Conservation (phyloP, 306 rosid genomes). For the Comarum palustre region DNA sequence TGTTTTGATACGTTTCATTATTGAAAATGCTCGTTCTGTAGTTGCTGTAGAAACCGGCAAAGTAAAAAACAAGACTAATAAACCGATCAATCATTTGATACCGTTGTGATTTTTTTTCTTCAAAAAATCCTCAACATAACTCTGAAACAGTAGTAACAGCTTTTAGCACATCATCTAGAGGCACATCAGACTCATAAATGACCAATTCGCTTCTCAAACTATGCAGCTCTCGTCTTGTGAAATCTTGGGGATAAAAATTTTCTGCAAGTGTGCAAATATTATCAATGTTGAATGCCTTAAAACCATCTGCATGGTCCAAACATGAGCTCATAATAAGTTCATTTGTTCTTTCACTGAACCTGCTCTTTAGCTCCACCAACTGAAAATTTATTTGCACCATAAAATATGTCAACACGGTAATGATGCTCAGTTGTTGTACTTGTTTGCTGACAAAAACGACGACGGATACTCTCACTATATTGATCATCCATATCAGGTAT, state of each 20-base stretch:
- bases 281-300: not conserved
- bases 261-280: no score
- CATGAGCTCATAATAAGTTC: not conserved
- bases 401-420: not conserved
- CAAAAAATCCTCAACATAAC: not conserved
- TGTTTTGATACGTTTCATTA: not conserved
- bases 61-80: not conserved
- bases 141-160: not conserved
- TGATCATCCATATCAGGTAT: not conserved
- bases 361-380: not conserved
- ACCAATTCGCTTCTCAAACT: not conserved
- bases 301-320: not conserved
- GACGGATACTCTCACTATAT: not conserved
- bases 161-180: not conserved
- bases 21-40: not conserved
- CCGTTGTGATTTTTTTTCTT: no score
- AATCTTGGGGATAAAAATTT: no score
- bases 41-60: not conserved
- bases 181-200: not conserved
- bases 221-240: not conserved
- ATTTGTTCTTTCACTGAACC: not conserved
- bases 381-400: not conserved
- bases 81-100: no score
- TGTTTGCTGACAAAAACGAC: not conserved
- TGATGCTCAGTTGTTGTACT: not conserved